Evolutionary conservation across 2,329 filamentous ascomycete species (phyloP).

Genomic region (Ceratocystiopsis brevicomis): DNA sequence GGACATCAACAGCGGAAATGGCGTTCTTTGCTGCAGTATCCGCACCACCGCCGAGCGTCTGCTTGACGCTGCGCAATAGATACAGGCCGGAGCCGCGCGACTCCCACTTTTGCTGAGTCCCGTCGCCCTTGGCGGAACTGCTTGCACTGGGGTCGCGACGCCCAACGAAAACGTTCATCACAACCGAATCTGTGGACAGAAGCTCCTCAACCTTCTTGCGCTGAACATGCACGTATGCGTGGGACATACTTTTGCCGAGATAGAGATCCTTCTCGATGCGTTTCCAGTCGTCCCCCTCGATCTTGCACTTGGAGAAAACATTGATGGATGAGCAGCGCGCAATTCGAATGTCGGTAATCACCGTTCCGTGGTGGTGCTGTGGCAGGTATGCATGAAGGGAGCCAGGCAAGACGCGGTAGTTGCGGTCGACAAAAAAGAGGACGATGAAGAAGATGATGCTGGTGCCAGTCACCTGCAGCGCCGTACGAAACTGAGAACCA

Average conservation of each 20-base stretch:
- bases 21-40: constrained; percentile 35
- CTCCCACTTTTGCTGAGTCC: constrained; percentile 53
- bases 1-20: constrained; percentile 65
- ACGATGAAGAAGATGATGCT: constrained; percentile 48
- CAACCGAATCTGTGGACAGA: constrained; percentile 51
- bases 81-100: constrained; percentile 58
- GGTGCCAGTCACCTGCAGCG: constrained; percentile 54
- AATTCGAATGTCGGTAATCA: constrained; percentile 73
- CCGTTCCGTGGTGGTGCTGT: constrained; percentile 62
- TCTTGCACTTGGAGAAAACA: constrained; percentile 53
- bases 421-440: constrained; percentile 68
- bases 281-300: constrained; percentile 56
- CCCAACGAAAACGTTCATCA: constrained; percentile 61
- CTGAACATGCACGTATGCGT: constrained; percentile 65
- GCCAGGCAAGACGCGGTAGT: constrained; percentile 69
- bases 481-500: constrained; percentile 37
- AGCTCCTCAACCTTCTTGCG: constrained; percentile 77
- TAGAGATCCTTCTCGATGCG: constrained; percentile 81
- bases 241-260: constrained; percentile 54
- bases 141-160: constrained; percentile 46
- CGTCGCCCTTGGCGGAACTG: constrained; percentile 13
- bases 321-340: constrained; percentile 59
- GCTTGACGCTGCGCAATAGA: constrained; percentile 56
- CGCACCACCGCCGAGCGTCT: constrained; percentile 45
- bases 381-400: constrained; percentile 77